phyloP scores from a whole-genome alignment of 352 stramenopile species.

The Phytophthora sp. region DNA sequence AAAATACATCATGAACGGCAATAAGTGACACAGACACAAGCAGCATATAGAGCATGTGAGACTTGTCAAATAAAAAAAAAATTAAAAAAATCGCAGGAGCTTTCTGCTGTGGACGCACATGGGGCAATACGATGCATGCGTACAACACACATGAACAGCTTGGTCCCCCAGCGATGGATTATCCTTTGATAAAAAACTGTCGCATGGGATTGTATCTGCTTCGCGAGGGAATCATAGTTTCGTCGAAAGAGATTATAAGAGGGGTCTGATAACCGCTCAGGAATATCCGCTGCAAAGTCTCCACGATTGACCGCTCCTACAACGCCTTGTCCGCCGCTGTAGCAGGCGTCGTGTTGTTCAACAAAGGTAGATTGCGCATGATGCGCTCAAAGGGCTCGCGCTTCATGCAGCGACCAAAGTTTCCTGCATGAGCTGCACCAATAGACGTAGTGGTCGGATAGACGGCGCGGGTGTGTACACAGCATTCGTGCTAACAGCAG shows the following conservation, averaged over 20 bases:
- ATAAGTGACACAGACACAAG: too few relatives aligned
- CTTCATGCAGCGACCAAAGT: neutral
- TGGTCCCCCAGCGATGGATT: neutral
- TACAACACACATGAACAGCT: neutral
- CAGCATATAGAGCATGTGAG: too few relatives aligned
- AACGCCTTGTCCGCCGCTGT: neutral
- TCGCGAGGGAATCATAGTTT: neutral
- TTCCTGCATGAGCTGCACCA: neutral
- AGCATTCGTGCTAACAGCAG: neutral
- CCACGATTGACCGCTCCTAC: neutral
- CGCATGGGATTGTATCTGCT: neutral
- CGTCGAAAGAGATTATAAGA: too few relatives aligned
- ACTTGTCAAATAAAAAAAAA: too few relatives aligned
- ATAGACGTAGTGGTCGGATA: neutral
- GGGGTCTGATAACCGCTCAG: neutral
- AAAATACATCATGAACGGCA: too few relatives aligned
- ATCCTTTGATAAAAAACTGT: too few relatives aligned
- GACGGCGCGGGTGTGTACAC: neutral
- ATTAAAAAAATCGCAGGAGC: too few relatives aligned
- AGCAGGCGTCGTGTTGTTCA: neutral
- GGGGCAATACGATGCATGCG: too few relatives aligned
- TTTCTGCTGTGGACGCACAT: too few relatives aligned
- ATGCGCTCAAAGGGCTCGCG: neutral
- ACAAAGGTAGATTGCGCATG: neutral
- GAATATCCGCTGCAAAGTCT: neutral